Evolutionary conservation across 768 basidiomycete genomes (phyloP).

Genomic region (Pisolithus sp.): DNA sequence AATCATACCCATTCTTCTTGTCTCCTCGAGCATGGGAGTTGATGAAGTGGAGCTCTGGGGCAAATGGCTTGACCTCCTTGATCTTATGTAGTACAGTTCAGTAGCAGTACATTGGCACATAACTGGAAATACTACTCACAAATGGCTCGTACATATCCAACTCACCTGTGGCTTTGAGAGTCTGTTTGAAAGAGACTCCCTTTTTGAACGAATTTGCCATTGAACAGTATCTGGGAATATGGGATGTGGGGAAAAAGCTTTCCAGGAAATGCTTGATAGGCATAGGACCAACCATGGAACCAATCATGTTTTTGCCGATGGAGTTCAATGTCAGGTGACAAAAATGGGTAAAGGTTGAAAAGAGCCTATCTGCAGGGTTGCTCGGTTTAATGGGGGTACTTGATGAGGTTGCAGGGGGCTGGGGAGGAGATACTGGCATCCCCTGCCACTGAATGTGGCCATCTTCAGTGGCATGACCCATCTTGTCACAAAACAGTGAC

Average conservation of each 20-base stretch:
- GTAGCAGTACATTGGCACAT: not conserved
- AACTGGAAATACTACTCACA: not conserved
- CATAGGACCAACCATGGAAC: conserved; percentile 1
- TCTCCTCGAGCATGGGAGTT: not conserved
- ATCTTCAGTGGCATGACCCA: too few relatives aligned
- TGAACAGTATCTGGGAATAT: not conserved
- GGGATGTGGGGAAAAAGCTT: not conserved
- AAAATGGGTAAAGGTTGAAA: not conserved
- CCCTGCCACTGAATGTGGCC: too few relatives aligned
- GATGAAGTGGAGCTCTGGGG: not conserved
- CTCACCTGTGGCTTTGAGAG: not conserved
- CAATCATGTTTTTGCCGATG: conserved; percentile 1
- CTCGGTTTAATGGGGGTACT: not conserved
- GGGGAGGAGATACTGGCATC: not conserved
- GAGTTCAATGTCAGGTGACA: not conserved
- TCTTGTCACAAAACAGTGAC: too few relatives aligned
- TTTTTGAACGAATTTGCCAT: not conserved
- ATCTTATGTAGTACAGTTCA: not conserved
- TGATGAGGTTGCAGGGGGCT: not conserved
- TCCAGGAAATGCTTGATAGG: conserved; percentile 2
- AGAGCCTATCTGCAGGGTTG: not conserved
- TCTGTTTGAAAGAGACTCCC: not conserved
- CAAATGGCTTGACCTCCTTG: not conserved
- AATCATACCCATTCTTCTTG: not conserved
- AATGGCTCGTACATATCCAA: not conserved